Evolutionary conservation across 805 yeast species (phyloP).

Genomic region (Nakazawaea pomicola): DNA sequence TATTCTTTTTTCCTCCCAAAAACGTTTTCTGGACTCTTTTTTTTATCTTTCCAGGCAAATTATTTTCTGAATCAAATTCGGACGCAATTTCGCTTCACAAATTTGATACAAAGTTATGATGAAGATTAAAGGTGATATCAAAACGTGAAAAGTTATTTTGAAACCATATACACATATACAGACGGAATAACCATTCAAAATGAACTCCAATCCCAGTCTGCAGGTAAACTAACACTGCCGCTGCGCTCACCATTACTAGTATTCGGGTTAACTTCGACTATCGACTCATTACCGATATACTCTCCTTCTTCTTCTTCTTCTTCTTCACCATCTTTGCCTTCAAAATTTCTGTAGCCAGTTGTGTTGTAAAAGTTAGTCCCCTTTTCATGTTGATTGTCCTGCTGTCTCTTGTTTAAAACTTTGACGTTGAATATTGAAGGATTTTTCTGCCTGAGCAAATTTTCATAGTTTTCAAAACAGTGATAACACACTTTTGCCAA

Average conservation of each 20-base stretch:
- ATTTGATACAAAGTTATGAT: no score
- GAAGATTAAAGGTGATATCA: no score
- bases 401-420: not conserved
- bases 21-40: no score
- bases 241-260: not conserved
- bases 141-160: no score
- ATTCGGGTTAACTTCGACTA: not conserved
- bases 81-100: no score
- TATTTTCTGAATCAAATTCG: no score
- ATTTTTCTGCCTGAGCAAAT: slow-evolving; percentile 18
- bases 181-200: slow-evolving; percentile 20
- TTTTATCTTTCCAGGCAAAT: no score
- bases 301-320: slow-evolving; percentile 4
- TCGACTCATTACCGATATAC: not conserved
- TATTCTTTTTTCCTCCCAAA: no score
- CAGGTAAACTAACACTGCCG: slow-evolving; percentile 19
- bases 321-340: slow-evolving; percentile 4
- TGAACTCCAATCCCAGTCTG: slow-evolving; percentile 37
- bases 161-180: not conserved
- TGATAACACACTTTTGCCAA: slow-evolving; percentile 29
- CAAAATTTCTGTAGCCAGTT: no score
- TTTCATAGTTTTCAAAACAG: slow-evolving; percentile 30
- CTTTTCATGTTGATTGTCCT: no score
- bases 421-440: slow-evolving; percentile 8
- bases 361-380: no score